These are phyloP conservation scores for Phyllosticta paracitricarpa DNA, from an alignment of 2,329 filamentous ascomycete genomes.

Conservation along the genomic window DNA sequence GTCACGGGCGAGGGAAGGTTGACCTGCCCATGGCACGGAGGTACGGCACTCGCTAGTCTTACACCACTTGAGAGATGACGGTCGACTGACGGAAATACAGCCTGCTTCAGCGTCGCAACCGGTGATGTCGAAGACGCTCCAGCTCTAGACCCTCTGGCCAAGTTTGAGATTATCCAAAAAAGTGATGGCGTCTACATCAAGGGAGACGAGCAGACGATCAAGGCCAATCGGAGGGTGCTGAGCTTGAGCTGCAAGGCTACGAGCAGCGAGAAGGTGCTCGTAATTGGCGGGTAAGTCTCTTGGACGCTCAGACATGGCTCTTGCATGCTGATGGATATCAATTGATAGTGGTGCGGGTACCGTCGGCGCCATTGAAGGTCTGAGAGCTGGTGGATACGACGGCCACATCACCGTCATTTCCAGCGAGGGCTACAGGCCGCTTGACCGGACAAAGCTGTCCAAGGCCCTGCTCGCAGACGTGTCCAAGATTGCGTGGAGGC, in stretches of 20 bases:
- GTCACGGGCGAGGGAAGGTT: constrained; percentile 71
- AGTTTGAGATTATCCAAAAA: constrained; percentile 71
- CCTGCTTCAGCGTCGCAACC: constrained; percentile 82
- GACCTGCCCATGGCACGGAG: constrained; percentile 95
- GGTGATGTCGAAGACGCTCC: constrained; percentile 95
- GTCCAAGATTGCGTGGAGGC: constrained; percentile 66
- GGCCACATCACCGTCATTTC: constrained; percentile 76
- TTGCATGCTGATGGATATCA: background rate
- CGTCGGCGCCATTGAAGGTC: constrained; percentile 69
- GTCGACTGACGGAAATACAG: constrained; percentile 25
- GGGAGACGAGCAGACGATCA: constrained; percentile 69
- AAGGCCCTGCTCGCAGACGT: constrained; percentile 81
- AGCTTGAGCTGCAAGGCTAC: constrained; percentile 60
- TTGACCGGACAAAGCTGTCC: constrained; percentile 90
- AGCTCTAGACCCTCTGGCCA: constrained; percentile 73
- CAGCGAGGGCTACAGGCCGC: constrained; percentile 73
- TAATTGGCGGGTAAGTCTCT: constrained; percentile 58
- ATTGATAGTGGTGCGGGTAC: constrained; percentile 61
- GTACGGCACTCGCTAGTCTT: constrained; percentile 36
- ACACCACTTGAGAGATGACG: background rate
- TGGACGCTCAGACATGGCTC: background rate
- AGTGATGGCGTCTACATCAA: constrained; percentile 77
- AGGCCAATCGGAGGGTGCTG: constrained; percentile 61
- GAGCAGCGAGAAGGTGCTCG: constrained; percentile 57
- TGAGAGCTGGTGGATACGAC: constrained; percentile 71